These are phyloP conservation scores for Turritis glabra DNA, from an alignment of 345 rosid genomes.

Conservation along the genomic window DNA sequence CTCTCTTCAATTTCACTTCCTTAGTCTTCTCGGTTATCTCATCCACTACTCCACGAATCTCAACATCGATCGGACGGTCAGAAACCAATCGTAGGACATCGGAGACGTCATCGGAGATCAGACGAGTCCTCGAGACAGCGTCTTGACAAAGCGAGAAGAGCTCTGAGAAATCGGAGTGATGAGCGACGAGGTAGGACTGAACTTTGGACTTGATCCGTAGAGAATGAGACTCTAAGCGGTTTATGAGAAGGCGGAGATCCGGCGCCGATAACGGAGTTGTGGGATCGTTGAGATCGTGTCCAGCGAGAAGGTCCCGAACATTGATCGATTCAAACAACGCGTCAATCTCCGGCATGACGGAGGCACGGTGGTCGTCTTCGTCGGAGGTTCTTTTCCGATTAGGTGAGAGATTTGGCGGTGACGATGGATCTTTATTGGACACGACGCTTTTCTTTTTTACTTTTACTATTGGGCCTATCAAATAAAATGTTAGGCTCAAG, in stretches of 20 bases:
- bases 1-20: conserved; percentile 67
- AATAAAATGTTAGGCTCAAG: conserved; percentile 10
- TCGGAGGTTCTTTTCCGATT: conserved; percentile 19
- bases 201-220: conserved; percentile 86
- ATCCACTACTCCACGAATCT: conserved; percentile 58
- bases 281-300: conserved; percentile 75
- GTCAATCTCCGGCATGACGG: conserved; percentile 54
- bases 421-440: conserved; percentile 17
- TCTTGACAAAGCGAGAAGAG: conserved; percentile 80
- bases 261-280: conserved; percentile 87
- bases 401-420: conserved; percentile 7
- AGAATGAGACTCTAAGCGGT: conserved; percentile 85
- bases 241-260: conserved; percentile 93
- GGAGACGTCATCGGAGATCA: conserved; percentile 47
- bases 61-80: conserved; percentile 61
- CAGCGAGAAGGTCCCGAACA: conserved; percentile 84
- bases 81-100: conserved; percentile 58
- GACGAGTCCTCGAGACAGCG: conserved; percentile 55
- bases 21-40: conserved; percentile 56
- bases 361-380: conserved; percentile 45
- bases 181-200: conserved; percentile 75
- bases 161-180: conserved; percentile 70
- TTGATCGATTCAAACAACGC: conserved; percentile 62
- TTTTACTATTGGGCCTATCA: background rate
- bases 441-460: background rate